A percentile compares a stretch with the other conserved stretches of the same genome.
These are phyloP conservation scores for Dendrostoma leiphaemia DNA, from an alignment of 2,329 filamentous ascomycete species.

Conservation along the genomic window DNA sequence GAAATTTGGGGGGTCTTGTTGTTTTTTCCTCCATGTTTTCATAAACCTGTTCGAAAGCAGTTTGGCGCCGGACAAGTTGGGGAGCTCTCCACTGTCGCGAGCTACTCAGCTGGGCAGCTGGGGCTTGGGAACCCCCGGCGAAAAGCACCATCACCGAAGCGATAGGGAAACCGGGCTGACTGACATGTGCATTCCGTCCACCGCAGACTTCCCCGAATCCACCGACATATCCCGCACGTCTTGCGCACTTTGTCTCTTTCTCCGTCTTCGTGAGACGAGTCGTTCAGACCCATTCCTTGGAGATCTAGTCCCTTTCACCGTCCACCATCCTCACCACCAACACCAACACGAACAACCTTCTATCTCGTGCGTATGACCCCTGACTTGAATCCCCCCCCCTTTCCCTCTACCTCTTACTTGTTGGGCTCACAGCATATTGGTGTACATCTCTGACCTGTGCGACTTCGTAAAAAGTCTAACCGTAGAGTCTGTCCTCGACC, in stretches of 20 bases:
- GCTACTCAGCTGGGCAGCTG: background rate
- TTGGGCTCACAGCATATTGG: too few relatives aligned
- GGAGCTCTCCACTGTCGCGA: too few relatives aligned
- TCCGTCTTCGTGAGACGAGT: background rate
- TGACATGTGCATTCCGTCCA: slow-evolving; percentile 15
- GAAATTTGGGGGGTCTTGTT: too few relatives aligned
- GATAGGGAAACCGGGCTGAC: background rate
- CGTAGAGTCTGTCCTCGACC: slow-evolving; percentile 12
- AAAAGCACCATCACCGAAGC: slow-evolving; percentile 13
- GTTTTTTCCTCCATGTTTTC: too few relatives aligned
- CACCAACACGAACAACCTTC: too few relatives aligned
- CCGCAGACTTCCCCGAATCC: background rate
- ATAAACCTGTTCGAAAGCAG: too few relatives aligned
- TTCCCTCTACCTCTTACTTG: background rate
- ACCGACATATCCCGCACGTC: background rate
- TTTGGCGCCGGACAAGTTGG: slow-evolving; percentile 5
- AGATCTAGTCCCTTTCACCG: background rate
- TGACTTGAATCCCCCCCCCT: background rate
- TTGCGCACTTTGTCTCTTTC: background rate
- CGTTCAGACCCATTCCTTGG: background rate
- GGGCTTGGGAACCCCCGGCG: slow-evolving; percentile 10
- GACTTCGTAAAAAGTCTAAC: too few relatives aligned
- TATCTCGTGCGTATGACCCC: background rate
- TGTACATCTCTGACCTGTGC: background rate
- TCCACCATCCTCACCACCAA: too few relatives aligned